These are phyloP conservation scores for Tolypocladium paradoxum DNA, from an alignment of 2,329 filamentous ascomycete species.

Conservation along the genomic window DNA sequence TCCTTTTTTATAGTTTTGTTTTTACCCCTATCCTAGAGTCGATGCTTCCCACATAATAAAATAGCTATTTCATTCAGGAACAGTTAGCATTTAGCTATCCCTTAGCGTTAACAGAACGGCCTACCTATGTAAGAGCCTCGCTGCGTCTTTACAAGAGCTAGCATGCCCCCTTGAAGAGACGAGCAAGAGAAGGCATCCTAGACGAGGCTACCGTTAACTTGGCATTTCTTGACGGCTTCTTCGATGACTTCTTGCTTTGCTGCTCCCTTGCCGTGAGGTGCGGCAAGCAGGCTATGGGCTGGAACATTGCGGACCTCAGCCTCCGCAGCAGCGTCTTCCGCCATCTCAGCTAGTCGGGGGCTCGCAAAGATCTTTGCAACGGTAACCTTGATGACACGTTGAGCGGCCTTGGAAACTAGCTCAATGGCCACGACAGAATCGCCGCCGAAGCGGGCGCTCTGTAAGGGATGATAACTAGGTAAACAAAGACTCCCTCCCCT, in stretches of 20 bases:
- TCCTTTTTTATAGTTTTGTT: too few species aligned
- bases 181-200: conserved; percentile 27
- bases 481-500: neutral
- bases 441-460: conserved; percentile 7
- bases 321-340: neutral
- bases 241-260: neutral
- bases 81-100: too few species aligned
- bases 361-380: neutral
- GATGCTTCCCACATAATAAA: too few species aligned
- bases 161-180: conserved; percentile 25
- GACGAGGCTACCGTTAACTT: conserved; percentile 1
- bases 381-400: neutral
- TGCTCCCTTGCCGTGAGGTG: neutral
- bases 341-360: neutral
- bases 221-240: neutral
- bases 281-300: neutral
- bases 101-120: conserved; percentile 15
- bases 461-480: neutral
- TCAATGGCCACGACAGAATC: neutral
- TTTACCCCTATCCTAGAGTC: too few species aligned
- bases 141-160: conserved; percentile 20
- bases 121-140: conserved; percentile 25
- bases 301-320: neutral
- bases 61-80: too few species aligned
- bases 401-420: neutral